Evolutionary conservation across 2,329 filamentous ascomycete genomes (phyloP).

Genomic region (Colletotrichum camelliae): DNA sequence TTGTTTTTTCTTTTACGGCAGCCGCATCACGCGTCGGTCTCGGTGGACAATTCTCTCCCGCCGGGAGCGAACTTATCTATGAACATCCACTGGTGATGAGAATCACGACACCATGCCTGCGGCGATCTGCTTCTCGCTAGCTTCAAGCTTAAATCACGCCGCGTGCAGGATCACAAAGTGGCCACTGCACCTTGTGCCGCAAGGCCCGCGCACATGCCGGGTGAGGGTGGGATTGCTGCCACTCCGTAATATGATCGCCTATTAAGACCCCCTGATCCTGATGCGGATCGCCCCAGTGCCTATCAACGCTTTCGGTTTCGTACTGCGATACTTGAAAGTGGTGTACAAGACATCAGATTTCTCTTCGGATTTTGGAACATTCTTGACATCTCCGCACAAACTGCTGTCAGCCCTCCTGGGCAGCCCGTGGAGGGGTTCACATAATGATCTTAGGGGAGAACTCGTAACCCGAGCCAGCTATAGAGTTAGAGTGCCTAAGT

Average conservation of each 20-base stretch:
- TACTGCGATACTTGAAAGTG: background rate
- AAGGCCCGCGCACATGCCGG: background rate
- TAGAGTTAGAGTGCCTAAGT: background rate
- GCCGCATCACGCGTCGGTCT: background rate
- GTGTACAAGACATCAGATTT: background rate
- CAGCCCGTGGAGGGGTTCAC: background rate
- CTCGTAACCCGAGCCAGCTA: background rate
- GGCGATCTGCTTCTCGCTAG: background rate
- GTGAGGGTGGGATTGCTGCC: background rate
- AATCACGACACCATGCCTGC: background rate
- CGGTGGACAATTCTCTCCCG: background rate
- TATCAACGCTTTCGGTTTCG: background rate
- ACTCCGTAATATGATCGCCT: background rate
- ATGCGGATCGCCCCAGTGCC: background rate
- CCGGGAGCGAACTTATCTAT: background rate
- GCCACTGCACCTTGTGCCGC: background rate
- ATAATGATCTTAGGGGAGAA: background rate
- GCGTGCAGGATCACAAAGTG: background rate
- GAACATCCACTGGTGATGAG: background rate
- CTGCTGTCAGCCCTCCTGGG: background rate
- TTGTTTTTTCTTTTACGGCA: background rate
- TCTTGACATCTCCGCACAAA: background rate
- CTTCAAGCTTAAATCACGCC: constrained; percentile 6
- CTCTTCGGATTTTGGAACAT: background rate
- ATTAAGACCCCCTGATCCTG: background rate